These are phyloP conservation scores for Pisolithus microcarpus DNA, from an alignment of 768 basidiomycete species.

Conservation along the genomic window DNA sequence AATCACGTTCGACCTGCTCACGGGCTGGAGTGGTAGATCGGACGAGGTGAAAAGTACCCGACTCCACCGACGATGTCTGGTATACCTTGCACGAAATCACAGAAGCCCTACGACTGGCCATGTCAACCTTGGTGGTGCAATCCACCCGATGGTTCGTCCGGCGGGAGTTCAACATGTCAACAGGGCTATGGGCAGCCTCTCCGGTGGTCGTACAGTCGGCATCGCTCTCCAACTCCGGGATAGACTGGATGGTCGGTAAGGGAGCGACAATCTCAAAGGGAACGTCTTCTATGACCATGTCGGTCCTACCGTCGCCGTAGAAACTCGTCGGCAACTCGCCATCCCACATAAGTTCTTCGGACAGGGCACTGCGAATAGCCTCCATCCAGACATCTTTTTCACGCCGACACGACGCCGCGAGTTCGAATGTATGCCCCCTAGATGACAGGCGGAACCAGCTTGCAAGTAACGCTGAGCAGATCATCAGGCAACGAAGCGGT, in stretches of 20 bases:
- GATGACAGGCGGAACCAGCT: slow-evolving; percentile 72
- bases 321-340: slow-evolving; percentile 63
- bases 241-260: slow-evolving; percentile 51
- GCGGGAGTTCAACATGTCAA: slow-evolving; percentile 1
- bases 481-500: slow-evolving; percentile 1
- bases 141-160: slow-evolving; percentile 19
- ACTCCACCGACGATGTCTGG: slow-evolving; percentile 40
- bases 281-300: slow-evolving; percentile 31
- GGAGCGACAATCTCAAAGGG: slow-evolving; percentile 34
- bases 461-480: slow-evolving; percentile 60
- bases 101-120: slow-evolving; percentile 52
- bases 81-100: slow-evolving; percentile 57
- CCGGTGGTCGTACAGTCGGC: slow-evolving; percentile 6
- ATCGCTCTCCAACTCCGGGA: slow-evolving; percentile 39
- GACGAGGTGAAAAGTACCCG: slow-evolving; percentile 55
- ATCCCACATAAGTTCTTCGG: slow-evolving; percentile 39
- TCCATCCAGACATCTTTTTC: slow-evolving; percentile 88
- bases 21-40: slow-evolving; percentile 62
- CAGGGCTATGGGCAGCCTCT: slow-evolving; percentile 3
- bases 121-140: slow-evolving; percentile 12
- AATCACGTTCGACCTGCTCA: slow-evolving; percentile 63
- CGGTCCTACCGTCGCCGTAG: slow-evolving; percentile 38
- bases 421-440: slow-evolving; percentile 70
- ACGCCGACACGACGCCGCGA: slow-evolving; percentile 74
- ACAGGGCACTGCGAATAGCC: slow-evolving; percentile 50